A percentile compares a stretch with the other conserved stretches of the same genome.
Evolutionary conservation across 176 grass and related monocot species (phyloP).

Genomic region (Avena eriantha): DNA sequence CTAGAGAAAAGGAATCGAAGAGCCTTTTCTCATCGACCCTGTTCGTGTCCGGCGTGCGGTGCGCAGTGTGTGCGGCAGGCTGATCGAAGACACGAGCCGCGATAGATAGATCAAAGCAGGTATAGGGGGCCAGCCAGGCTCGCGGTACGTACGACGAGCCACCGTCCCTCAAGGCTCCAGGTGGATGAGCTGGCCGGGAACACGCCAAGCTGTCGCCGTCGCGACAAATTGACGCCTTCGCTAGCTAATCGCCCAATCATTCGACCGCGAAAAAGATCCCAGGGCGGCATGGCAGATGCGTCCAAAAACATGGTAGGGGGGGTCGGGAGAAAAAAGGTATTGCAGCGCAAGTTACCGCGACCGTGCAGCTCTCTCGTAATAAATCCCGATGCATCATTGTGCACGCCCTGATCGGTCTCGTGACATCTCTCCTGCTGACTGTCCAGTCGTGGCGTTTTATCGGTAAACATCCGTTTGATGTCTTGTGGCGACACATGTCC

Average conservation of each 20-base stretch:
- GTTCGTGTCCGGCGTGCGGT: not conserved
- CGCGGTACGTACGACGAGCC: conserved; percentile 6
- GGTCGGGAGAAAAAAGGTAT: too few species aligned
- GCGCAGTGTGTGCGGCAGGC: not conserved
- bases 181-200: conserved; percentile 35
- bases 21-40: not conserved
- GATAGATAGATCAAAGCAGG: not conserved
- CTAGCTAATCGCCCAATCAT: too few species aligned
- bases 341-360: too few species aligned
- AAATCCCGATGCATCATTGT: too few species aligned
- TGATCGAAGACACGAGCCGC: not conserved
- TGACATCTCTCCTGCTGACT: too few species aligned
- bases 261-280: too few species aligned
- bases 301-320: not conserved
- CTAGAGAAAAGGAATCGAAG: not conserved
- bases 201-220: conserved; percentile 27
- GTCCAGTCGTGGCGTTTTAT: too few species aligned
- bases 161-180: not conserved
- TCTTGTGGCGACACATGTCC: too few species aligned
- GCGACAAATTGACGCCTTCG: not conserved
- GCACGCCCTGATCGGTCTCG: too few species aligned
- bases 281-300: not conserved
- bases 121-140: not conserved
- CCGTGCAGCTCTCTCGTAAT: too few species aligned
- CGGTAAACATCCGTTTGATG: too few species aligned